These are phyloP conservation scores for Trichomonas tenax DNA, from an alignment of 208 protist species.

Conservation along the genomic window DNA sequence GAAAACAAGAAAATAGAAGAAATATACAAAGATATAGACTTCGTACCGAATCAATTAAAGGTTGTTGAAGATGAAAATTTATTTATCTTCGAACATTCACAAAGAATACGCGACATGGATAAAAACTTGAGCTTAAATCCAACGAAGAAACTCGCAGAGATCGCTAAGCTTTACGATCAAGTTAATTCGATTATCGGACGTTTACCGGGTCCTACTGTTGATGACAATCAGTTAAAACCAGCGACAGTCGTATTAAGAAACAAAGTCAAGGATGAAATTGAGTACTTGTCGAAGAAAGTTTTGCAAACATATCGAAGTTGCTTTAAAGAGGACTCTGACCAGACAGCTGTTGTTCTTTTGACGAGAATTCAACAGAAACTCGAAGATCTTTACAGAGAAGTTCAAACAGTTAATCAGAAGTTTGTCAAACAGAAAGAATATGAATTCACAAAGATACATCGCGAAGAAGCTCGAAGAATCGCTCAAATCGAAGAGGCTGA, in stretches of 20 bases:
- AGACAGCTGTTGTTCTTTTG: not conserved
- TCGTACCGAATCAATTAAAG: not conserved
- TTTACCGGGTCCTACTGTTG: not conserved
- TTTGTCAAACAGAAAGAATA: not conserved
- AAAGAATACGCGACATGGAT: not conserved
- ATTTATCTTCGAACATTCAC: not conserved
- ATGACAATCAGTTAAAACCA: not conserved
- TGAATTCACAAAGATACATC: not conserved
- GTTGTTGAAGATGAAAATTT: not conserved
- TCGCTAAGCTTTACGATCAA: not conserved
- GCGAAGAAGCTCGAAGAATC: not conserved
- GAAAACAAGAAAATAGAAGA: not conserved
- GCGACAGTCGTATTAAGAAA: not conserved
- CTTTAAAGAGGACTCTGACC: not conserved
- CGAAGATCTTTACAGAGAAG: not conserved
- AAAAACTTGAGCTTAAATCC: not conserved
- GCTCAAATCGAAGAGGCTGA: not conserved
- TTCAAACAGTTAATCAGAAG: not conserved
- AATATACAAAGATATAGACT: not conserved
- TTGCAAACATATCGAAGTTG: not conserved
- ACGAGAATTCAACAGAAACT: not conserved
- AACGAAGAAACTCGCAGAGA: not conserved
- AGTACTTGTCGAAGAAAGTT: not conserved
- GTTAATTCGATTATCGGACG: not conserved
- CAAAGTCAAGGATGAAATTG: not conserved